A percentile compares a stretch with the other conserved stretches of the same genome.
These are phyloP conservation scores for Brettanomyces naardenensis DNA, from an alignment of 805 yeast species.

Conservation along the genomic window DNA sequence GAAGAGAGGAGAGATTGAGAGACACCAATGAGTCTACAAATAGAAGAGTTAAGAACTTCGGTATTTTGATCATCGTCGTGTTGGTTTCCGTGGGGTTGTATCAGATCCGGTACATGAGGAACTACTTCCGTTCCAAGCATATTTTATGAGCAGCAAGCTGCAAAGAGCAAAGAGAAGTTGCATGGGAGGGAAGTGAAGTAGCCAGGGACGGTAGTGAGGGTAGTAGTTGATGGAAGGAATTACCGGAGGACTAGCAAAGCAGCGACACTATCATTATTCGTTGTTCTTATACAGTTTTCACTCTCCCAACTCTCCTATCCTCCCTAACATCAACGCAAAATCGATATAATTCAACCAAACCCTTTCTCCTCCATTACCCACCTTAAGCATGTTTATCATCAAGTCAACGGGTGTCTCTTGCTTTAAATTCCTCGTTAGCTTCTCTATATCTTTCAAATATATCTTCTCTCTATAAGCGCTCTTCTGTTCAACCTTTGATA, in stretches of 20 bases:
- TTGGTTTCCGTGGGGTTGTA: slow-evolving; percentile 78
- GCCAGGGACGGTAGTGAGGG: too few species aligned
- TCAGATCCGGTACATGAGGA: slow-evolving; percentile 89
- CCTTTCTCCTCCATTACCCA: slow-evolving; percentile 32
- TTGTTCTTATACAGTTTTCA: too few species aligned
- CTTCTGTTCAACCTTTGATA: slow-evolving; percentile 6
- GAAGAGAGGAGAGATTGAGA: slow-evolving; percentile 87
- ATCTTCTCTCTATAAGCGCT: slow-evolving; percentile 19
- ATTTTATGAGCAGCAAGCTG: slow-evolving; percentile 38
- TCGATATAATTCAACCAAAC: slow-evolving; percentile 33
- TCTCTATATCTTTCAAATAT: slow-evolving; percentile 31
- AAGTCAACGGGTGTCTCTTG: slow-evolving; percentile 24
- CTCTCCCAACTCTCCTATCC: slow-evolving; percentile 32
- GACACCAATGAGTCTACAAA: slow-evolving; percentile 97
- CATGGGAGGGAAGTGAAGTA: too few species aligned
- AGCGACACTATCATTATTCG: too few species aligned
- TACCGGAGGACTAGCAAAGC: too few species aligned
- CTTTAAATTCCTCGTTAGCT: slow-evolving; percentile 20
- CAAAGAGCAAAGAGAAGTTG: neutral
- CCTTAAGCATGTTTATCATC: slow-evolving; percentile 38
- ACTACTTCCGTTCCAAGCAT: slow-evolving; percentile 83
- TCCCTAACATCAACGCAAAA: slow-evolving; percentile 41
- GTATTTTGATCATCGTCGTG: slow-evolving; percentile 57
- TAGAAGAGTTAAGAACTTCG: slow-evolving; percentile 83
- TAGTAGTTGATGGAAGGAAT: too few species aligned